Percentiles rank a stretch among this genome's conserved stretches.
Evolutionary conservation across 176 grass and related monocot species (phyloP).

Genomic region (Oryza meridionalis): DNA sequence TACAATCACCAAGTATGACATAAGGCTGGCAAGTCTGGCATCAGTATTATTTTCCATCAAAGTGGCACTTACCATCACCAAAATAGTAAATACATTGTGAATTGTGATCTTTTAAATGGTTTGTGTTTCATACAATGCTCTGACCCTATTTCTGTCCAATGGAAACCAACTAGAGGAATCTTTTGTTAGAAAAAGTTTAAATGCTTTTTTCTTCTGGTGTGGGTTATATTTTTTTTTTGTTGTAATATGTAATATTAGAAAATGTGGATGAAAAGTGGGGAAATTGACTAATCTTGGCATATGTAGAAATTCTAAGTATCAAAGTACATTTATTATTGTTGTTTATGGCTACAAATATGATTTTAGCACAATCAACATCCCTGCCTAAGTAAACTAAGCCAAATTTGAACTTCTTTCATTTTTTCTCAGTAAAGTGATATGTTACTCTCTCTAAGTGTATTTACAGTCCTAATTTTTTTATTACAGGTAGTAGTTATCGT

Average conservation of each 20-base stretch:
- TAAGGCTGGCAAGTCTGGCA: not conserved
- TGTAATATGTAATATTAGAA: not conserved
- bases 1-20: not conserved
- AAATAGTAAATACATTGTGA: no score
- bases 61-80: not conserved
- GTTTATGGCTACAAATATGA: not conserved
- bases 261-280: not conserved
- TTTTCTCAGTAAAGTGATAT: constrained; percentile 29
- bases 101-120: not conserved
- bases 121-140: not conserved
- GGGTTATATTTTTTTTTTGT: not conserved
- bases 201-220: not conserved
- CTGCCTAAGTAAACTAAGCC: not conserved
- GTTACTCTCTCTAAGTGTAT: constrained; percentile 9
- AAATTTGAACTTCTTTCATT: constrained; percentile 20
- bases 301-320: not conserved
- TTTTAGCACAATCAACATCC: constrained; percentile 6
- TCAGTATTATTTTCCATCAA: not conserved
- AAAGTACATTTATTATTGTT: not conserved
- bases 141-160: no score
- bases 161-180: not conserved
- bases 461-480: constrained; percentile 37
- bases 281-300: constrained; percentile 9
- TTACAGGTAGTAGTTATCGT: constrained; percentile 84
- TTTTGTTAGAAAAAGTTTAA: not conserved